These are phyloP conservation scores for Paecilomyces dactylethromorphus DNA, from an alignment of 2,329 filamentous ascomycete genomes.

Conservation along the genomic window DNA sequence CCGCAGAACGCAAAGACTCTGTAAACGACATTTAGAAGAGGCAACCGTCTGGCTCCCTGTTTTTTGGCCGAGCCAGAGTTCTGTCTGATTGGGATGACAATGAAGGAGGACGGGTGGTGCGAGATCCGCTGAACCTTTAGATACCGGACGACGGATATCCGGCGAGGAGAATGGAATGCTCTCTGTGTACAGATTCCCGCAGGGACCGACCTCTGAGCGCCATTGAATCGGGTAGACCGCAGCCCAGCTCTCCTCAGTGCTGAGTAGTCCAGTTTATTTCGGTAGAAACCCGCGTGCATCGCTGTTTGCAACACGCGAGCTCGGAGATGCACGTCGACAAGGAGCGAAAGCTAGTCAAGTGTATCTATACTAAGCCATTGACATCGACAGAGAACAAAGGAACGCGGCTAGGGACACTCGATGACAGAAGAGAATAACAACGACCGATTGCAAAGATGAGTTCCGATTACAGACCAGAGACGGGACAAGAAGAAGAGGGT, in stretches of 20 bases:
- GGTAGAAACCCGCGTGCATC: slow-evolving; percentile 27
- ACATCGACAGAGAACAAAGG: not conserved
- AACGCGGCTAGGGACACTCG: not conserved
- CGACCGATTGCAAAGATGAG: not conserved
- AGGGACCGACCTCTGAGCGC: slow-evolving; percentile 7
- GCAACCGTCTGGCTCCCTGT: slow-evolving; percentile 14
- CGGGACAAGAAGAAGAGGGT: too few relatives aligned
- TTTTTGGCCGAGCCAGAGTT: slow-evolving; percentile 20
- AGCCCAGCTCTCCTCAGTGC: slow-evolving; percentile 20
- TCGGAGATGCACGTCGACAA: slow-evolving; percentile 1
- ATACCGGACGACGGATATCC: slow-evolving; percentile 15
- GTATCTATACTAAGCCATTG: not conserved
- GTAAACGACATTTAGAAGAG: slow-evolving; percentile 52
- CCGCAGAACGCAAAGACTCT: slow-evolving; percentile 67
- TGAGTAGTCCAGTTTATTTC: slow-evolving; percentile 20
- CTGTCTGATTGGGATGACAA: slow-evolving; percentile 22
- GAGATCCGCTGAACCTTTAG: slow-evolving; percentile 6
- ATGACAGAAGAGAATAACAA: not conserved
- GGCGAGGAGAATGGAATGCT: slow-evolving; percentile 15
- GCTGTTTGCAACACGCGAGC: slow-evolving; percentile 4
- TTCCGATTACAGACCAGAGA: too few relatives aligned
- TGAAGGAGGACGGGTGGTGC: slow-evolving; percentile 12
- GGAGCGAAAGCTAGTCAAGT: slow-evolving; percentile 5
- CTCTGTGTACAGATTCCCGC: slow-evolving; percentile 10
- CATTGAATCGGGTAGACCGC: slow-evolving; percentile 14